Percentiles rank a stretch among this genome's conserved stretches.
phyloP scores from a whole-genome alignment of 2,329 filamentous ascomycete species.

The Metarhizium album region DNA sequence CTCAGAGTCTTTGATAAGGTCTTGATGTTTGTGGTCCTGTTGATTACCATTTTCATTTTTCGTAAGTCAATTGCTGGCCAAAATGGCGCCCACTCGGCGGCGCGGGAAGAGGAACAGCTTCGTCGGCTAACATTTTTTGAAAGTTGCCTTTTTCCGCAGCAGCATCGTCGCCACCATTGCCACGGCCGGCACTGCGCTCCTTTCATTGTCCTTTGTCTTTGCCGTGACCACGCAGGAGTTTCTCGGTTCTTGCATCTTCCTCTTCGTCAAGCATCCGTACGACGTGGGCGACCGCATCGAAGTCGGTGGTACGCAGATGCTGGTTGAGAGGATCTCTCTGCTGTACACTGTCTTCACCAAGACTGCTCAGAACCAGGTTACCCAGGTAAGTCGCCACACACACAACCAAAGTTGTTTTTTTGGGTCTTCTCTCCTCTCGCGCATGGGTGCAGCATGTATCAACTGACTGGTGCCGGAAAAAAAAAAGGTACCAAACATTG shows the following conservation, averaged over 20 bases:
- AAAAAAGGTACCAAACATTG: conserved; percentile 80
- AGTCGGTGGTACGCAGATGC: conserved; percentile 56
- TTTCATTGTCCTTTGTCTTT: conserved; percentile 96
- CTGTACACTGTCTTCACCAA: conserved; percentile 87
- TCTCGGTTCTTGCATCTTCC: conserved; percentile 94
- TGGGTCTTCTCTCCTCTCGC: not conserved
- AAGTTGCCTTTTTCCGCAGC: conserved; percentile 77
- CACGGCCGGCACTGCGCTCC: conserved; percentile 80
- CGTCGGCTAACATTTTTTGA: not conserved
- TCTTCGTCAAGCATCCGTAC: conserved; percentile 97
- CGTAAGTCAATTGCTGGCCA: conserved; percentile 37
- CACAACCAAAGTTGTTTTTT: too few species aligned
- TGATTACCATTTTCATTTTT: conserved; percentile 78
- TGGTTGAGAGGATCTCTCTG: conserved; percentile 89
- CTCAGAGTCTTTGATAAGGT: conserved; percentile 85
- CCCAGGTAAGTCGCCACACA: conserved; percentile 33
- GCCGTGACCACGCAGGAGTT: conserved; percentile 87
- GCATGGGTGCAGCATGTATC: too few species aligned
- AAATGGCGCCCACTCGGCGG: not conserved
- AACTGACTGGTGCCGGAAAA: too few species aligned
- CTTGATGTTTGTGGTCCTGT: conserved; percentile 66
- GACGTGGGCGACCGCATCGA: conserved; percentile 94
- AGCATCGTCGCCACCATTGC: conserved; percentile 77
- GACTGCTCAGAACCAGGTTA: conserved; percentile 68
- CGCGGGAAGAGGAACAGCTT: not conserved